These are phyloP conservation scores for Aspergillus carbonarius DNA, from an alignment of 2,329 filamentous ascomycete species.

Conservation along the genomic window DNA sequence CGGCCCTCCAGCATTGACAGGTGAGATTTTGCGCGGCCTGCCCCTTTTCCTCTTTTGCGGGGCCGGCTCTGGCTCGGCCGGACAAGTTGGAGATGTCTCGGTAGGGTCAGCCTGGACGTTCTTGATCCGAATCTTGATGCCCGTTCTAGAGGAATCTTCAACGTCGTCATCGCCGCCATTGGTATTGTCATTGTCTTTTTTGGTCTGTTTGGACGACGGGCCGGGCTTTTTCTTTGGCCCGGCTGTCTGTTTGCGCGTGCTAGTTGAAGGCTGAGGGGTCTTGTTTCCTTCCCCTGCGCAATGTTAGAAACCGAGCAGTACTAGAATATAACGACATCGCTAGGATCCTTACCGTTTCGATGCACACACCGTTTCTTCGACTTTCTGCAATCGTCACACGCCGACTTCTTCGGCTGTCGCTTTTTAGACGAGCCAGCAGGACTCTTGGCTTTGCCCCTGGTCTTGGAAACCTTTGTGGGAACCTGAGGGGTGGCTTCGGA, in stretches of 20 bases:
- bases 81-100: background rate
- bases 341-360: conserved; percentile 4
- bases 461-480: no score
- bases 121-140: background rate
- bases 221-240: background rate
- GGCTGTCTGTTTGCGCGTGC: background rate
- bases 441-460: no score
- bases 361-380: conserved; percentile 31
- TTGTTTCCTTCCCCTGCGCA: background rate
- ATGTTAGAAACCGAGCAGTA: background rate
- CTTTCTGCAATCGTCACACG: conserved; percentile 23
- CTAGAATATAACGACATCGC: background rate
- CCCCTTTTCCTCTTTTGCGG: background rate
- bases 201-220: background rate
- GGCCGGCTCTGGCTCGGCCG: background rate
- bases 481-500: no score
- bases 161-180: background rate
- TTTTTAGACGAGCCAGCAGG: background rate
- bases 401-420: conserved; percentile 8
- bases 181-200: background rate
- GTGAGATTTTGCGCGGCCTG: background rate
- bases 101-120: background rate
- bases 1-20: conserved; percentile 2
- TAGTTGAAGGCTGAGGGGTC: background rate
- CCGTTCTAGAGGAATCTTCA: background rate